phyloP scores from a whole-genome alignment of 768 basidiomycete species.

The Lactifluus hygrophoroides region DNA sequence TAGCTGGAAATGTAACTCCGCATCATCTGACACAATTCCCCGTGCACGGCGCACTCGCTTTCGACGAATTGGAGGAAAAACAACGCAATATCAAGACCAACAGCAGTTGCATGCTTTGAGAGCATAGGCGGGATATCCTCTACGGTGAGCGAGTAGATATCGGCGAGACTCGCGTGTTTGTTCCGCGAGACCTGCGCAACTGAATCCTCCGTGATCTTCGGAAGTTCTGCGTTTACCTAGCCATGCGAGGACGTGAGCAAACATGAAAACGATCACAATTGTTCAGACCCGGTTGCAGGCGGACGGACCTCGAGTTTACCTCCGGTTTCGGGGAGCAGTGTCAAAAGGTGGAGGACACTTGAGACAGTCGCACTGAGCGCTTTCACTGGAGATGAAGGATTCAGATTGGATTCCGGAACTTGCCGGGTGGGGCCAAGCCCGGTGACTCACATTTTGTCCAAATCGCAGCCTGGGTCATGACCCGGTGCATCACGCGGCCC shows the following conservation, averaged over 20 bases:
- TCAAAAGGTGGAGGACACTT: conserved; percentile 10
- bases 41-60: not conserved
- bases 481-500: conserved; percentile 10
- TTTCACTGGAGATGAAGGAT: conserved; percentile 6
- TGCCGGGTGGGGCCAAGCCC: not conserved
- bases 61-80: not conserved
- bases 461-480: conserved; percentile 8
- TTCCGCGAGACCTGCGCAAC: conserved; percentile 13
- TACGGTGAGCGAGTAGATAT: not conserved
- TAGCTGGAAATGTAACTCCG: conserved; percentile 10
- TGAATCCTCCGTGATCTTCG: conserved; percentile 4
- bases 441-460: conserved; percentile 15
- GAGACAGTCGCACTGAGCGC: conserved; percentile 2
- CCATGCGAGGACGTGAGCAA: not conserved
- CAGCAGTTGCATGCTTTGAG: not conserved
- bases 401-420: not conserved
- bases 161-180: conserved; percentile 5
- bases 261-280: too few relatives aligned
- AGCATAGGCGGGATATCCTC: conserved; percentile 14
- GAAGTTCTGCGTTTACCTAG: conserved; percentile 6
- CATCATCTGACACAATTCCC: conserved; percentile 7
- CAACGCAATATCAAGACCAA: conserved; percentile 7
- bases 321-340: not conserved
- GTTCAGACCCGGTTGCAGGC: not conserved
- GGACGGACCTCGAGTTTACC: conserved; percentile 12